Percentiles rank a stretch among this genome's conserved stretches.
These are phyloP conservation scores for Phytomonas sp. DNA, from an alignment of 208 protist genomes.

Conservation along the genomic window DNA sequence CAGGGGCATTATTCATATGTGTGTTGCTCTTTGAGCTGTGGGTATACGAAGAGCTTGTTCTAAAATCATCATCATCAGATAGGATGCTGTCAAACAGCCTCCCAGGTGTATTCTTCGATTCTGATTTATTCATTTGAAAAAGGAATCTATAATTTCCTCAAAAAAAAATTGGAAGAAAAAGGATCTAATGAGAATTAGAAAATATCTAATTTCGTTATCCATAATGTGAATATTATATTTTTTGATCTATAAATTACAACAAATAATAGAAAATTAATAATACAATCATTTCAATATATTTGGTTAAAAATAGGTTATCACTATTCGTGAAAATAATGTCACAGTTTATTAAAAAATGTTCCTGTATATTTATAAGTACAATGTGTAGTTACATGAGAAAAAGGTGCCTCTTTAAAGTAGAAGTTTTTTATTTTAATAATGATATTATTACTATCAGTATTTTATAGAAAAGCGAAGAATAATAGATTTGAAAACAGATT, in stretches of 20 bases:
- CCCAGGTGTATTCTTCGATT: constrained; percentile 1
- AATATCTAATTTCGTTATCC: not conserved
- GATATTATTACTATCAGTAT: not conserved
- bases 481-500: not conserved
- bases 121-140: constrained; percentile 3
- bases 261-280: constrained; percentile 13
- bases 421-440: not conserved
- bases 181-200: not conserved
- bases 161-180: not conserved
- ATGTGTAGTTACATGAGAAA: not conserved
- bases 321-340: constrained; percentile 1
- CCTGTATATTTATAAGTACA: not conserved
- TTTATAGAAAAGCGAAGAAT: not conserved
- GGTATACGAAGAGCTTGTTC: not conserved
- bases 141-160: not conserved
- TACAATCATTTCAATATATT: not conserved
- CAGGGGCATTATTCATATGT: not conserved
- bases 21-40: not conserved
- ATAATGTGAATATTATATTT: not conserved
- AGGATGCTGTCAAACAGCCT: constrained; percentile 48
- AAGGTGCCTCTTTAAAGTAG: not conserved
- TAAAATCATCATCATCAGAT: constrained; percentile 17
- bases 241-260: not conserved
- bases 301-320: not conserved
- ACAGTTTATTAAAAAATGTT: not conserved